Percentiles rank a stretch among this genome's conserved stretches.
These are phyloP conservation scores for Leishmania lainsoni DNA, from an alignment of 208 protist genomes.

Conservation along the genomic window DNA sequence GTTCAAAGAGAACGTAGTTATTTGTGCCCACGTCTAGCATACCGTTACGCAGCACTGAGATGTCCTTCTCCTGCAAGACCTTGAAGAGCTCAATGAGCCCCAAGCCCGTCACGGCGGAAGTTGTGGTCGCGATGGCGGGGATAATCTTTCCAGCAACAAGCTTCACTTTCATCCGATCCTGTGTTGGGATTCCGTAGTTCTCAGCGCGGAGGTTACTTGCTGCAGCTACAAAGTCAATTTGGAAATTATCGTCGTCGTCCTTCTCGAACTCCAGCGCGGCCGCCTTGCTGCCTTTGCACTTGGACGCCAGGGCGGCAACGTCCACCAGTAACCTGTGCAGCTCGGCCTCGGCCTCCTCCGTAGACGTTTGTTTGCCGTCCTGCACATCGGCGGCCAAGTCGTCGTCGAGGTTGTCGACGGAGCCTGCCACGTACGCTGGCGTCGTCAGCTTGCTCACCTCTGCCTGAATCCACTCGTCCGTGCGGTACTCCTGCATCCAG, in stretches of 20 bases:
- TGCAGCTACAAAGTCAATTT: constrained; percentile 96
- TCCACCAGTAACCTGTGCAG: constrained; percentile 49
- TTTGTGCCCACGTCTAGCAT: constrained; percentile 91
- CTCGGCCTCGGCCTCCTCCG: constrained; percentile 59
- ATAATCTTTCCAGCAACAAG: constrained; percentile 99
- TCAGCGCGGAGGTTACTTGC: constrained; percentile 92
- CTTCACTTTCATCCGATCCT: constrained; percentile 91
- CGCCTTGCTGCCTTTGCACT: constrained; percentile 51
- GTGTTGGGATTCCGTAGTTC: constrained; percentile 93
- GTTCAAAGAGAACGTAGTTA: constrained; percentile 91
- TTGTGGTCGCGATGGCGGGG: constrained; percentile 99
- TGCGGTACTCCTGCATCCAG: constrained; percentile 87
- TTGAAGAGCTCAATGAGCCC: constrained; percentile 99
- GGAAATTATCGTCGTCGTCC: constrained; percentile 96
- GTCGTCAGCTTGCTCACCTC: constrained; percentile 33
- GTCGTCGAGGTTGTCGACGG: constrained; percentile 81
- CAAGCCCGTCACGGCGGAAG: constrained; percentile 98
- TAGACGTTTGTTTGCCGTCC: constrained; percentile 14
- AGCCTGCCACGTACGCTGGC: constrained; percentile 51
- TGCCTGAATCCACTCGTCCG: constrained; percentile 52
- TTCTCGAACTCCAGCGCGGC: constrained; percentile 94
- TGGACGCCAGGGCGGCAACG: constrained; percentile 39
- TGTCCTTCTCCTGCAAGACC: constrained; percentile 84
- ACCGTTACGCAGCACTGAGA: constrained; percentile 78
- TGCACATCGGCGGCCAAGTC: constrained; percentile 54